A percentile compares a stretch with the other conserved stretches of the same genome.
Evolutionary conservation across 1,284 basidiomycete species (phyloP).

Genomic region (Lignosus rhinocerotis): DNA sequence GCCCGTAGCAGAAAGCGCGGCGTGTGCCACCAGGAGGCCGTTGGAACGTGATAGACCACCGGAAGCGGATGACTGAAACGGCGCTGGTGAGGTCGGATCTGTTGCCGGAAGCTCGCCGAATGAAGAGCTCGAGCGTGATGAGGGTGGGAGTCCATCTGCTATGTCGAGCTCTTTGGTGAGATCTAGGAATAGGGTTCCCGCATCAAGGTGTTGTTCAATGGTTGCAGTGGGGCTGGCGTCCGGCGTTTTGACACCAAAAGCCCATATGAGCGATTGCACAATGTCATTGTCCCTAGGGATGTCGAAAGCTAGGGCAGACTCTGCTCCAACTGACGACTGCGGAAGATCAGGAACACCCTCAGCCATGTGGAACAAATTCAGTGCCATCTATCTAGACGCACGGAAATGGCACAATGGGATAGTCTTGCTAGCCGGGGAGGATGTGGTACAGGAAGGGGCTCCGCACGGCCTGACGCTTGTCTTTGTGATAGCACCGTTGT

Average conservation of each 20-base stretch:
- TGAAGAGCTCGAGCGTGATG: constrained; percentile 1
- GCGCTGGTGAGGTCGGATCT: constrained; percentile 5
- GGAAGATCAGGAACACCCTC: background rate
- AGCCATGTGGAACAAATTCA: background rate
- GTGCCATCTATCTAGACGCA: constrained; percentile 15
- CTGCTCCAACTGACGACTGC: constrained; percentile 15
- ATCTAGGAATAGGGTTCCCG: constrained; percentile 47
- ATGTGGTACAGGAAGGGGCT: constrained; percentile 20
- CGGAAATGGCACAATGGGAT: constrained; percentile 15
- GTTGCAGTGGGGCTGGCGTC: constrained; percentile 37
- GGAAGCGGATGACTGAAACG: constrained; percentile 12
- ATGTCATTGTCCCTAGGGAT: constrained; percentile 29
- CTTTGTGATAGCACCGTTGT: constrained; percentile 46
- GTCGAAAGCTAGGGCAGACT: constrained; percentile 27
- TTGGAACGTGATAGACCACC: constrained; percentile 29
- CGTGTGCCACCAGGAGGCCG: constrained; percentile 53
- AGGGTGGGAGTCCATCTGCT: constrained; percentile 9
- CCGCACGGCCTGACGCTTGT: constrained; percentile 33
- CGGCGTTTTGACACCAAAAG: constrained; percentile 49
- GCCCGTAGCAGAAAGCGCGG: constrained; percentile 51
- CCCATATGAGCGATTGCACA: constrained; percentile 55
- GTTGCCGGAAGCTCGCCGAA: background rate
- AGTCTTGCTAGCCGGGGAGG: constrained; percentile 25
- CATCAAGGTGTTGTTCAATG: constrained; percentile 48
- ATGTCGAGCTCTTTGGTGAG: constrained; percentile 41